Percentiles rank a stretch among this genome's conserved stretches.
Evolutionary conservation across 495 filamentous ascomycete genomes (phyloP).

Genomic region (Penicillium taxi): DNA sequence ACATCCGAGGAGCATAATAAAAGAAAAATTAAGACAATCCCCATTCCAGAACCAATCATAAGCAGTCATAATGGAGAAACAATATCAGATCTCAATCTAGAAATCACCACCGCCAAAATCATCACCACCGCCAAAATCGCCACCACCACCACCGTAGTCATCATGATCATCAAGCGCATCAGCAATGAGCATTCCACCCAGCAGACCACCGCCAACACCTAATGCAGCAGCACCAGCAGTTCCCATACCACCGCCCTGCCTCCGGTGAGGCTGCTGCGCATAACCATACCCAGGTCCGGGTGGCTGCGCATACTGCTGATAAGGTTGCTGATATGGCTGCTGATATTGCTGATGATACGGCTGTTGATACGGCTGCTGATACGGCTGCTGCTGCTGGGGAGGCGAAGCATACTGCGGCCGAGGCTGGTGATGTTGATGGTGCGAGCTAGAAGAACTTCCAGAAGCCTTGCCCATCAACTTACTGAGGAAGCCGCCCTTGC

Average conservation of each 20-base stretch:
- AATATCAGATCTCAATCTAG: constrained; percentile 22
- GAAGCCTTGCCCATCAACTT: constrained; percentile 43
- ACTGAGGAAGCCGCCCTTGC: constrained; percentile 37
- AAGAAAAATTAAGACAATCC: not conserved
- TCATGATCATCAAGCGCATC: constrained; percentile 56
- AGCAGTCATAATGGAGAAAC: not conserved
- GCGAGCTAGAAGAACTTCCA: constrained; percentile 13
- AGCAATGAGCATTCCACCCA: constrained; percentile 62
- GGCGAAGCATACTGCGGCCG: constrained; percentile 25
- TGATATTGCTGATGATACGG: constrained; percentile 26
- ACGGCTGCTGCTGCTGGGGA: constrained; percentile 16
- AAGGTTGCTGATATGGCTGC: constrained; percentile 34
- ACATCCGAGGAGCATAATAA: not conserved
- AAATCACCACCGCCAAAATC: constrained; percentile 45
- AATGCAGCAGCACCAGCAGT: constrained; percentile 62
- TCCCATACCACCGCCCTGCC: constrained; percentile 49
- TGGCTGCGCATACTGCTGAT: constrained; percentile 13
- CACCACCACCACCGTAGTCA: constrained; percentile 33
- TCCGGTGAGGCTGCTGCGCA: constrained; percentile 26
- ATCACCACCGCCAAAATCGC: constrained; percentile 38
- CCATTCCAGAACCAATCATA: not conserved
- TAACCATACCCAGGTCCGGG: constrained; percentile 31
- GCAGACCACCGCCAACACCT: constrained; percentile 66
- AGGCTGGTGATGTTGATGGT: constrained; percentile 5
- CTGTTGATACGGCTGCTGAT: constrained; percentile 21